phyloP scores from a whole-genome alignment of 78 protist genomes.

The Ministeria vibrans region DNA sequence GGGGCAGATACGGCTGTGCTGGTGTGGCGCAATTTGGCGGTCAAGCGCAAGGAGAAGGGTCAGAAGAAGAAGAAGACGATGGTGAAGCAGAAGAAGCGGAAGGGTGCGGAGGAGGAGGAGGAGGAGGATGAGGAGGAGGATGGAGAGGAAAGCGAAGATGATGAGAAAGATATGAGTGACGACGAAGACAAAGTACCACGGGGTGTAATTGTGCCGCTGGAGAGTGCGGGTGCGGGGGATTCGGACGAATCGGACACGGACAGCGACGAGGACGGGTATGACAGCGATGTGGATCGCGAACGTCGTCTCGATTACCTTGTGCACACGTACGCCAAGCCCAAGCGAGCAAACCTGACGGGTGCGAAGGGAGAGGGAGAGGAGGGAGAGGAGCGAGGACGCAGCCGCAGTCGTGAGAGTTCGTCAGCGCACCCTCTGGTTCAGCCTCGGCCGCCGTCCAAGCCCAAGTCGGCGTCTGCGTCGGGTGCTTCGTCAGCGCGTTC shows the following conservation, averaged over 20 bases:
- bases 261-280: neutral
- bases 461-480: neutral
- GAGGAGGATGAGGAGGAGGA: neutral
- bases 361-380: neutral
- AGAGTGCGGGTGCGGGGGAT: neutral
- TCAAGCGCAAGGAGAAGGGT: neutral
- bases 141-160: neutral
- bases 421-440: too few species aligned
- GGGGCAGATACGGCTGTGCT: slow-evolving; percentile 25
- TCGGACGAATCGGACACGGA: neutral
- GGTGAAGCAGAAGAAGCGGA: neutral
- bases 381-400: neutral
- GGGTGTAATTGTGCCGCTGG: neutral
- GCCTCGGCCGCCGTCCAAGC: too few species aligned
- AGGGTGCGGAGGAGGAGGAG: neutral
- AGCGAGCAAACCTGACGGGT: too few species aligned
- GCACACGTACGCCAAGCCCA: neutral
- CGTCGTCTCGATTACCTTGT: neutral
- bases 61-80: neutral
- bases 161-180: neutral
- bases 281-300: slow-evolving; percentile 6
- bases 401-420: too few species aligned
- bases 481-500: neutral
- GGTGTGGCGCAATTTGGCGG: slow-evolving; percentile 13
- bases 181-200: too few species aligned